A percentile compares a stretch with the other conserved stretches of the same genome.
These are phyloP conservation scores for Penicillium sp. DNA, from an alignment of 2,329 filamentous ascomycete genomes.

Conservation along the genomic window DNA sequence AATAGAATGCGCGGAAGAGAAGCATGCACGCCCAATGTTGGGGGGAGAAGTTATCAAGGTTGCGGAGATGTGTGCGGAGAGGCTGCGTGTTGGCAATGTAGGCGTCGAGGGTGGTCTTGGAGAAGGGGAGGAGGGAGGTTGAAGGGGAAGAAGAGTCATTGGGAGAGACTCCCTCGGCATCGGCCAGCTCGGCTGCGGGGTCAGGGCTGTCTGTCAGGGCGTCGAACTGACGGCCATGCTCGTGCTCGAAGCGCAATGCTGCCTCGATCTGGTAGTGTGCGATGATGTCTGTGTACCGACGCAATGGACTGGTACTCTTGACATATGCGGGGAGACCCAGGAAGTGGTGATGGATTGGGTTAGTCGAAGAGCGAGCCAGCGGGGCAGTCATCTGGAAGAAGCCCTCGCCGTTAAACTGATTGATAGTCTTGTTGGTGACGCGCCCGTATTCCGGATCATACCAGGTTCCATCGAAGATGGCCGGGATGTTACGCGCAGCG, in stretches of 20 bases:
- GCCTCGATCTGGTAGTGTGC: constrained; percentile 67
- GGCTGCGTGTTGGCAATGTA: constrained; percentile 49
- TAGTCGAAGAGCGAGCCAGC: constrained; percentile 46
- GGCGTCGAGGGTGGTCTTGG: constrained; percentile 48
- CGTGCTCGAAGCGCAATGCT: constrained; percentile 58
- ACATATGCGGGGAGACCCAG: constrained; percentile 57
- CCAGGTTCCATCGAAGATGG: constrained; percentile 40
- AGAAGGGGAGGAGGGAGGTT: constrained; percentile 52
- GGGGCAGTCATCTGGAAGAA: constrained; percentile 42
- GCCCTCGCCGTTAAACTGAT: constrained; percentile 44
- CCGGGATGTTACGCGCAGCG: constrained; percentile 39
- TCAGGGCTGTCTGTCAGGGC: constrained; percentile 24
- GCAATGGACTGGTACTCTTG: constrained; percentile 63
- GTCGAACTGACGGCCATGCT: constrained; percentile 46
- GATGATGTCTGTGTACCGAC: constrained; percentile 63
- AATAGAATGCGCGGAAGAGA: constrained; percentile 61
- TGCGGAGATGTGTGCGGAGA: constrained; percentile 42
- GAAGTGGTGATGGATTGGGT: constrained; percentile 52
- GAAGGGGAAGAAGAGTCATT: background rate
- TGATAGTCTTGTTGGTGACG: constrained; percentile 41
- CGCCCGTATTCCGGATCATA: constrained; percentile 43
- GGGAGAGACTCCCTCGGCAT: background rate
- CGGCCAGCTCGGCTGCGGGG: background rate
- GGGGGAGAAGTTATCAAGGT: constrained; percentile 42
- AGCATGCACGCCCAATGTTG: constrained; percentile 56